Evolutionary conservation across 2,329 filamentous ascomycete species (phyloP), one percentile per base, ranked within the genome.

Genomic region (Xylogone sp.): DNA sequence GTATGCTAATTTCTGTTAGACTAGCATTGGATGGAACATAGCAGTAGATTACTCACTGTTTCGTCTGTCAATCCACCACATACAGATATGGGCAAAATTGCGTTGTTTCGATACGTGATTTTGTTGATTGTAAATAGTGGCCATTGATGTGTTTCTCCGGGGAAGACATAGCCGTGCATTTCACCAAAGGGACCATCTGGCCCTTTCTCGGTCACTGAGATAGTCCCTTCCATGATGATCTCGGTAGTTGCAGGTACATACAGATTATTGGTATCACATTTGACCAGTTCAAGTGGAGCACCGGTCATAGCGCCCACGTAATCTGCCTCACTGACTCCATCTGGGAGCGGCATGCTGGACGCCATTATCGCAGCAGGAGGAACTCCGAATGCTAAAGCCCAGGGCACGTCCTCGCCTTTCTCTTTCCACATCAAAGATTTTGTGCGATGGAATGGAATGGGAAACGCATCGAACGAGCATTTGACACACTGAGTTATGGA

Each of bases 151-250:
- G 56, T 59, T n/a, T 76, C 72, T 2, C 65, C 74, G 54, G 67
- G 66, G 58, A 74, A 77, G 29, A 72, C 64, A 55, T 76, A 71
- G 4, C 72, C 73, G 18, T 72, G 69, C 64, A 71, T 70, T 48
- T 76, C 77, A 0, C 74, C 76, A 60, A 79, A 78, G 0, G 77
- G 77, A 0, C 76, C 77, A 49, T 80, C 76, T 0, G 60, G 59
- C 0, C 53, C 72, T 0, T 58, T 72, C 45, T 78, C 71, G 0
- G 69, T 69, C 3, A 72, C 63, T 0, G 75, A 79, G 13, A 75
- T 54, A 0, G 68, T 72, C 2, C 77, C 77, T 51, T 80, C 76
- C 2, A 80, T 61, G 0, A 79, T 71, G 47, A 80, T 79, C 56
- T 81, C 77, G 0, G 66, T 59, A 50, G 70, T 76, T 0, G 77